phyloP scores from a whole-genome alignment of 805 yeast species.

The Zygosaccharomyces rouxii region DNA sequence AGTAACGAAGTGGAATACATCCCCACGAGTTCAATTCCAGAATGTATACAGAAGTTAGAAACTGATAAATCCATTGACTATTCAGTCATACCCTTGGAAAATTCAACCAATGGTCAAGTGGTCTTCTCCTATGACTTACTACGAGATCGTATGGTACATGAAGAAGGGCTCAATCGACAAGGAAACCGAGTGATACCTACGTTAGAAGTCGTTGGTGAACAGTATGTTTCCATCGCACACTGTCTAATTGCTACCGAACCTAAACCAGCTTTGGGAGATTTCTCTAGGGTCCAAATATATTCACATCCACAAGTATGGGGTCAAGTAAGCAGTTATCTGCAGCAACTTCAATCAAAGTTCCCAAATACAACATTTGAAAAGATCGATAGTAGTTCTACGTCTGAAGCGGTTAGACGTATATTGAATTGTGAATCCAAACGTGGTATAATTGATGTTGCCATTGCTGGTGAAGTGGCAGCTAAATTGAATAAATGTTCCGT shows the following conservation, averaged over 20 bases:
- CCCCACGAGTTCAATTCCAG: constrained; percentile 41
- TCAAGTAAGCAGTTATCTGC: constrained; percentile 63
- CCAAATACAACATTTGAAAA: constrained; percentile 38
- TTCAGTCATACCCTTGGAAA: constrained; percentile 86
- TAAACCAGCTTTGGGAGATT: constrained; percentile 38
- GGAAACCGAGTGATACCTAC: constrained; percentile 30
- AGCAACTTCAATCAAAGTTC: constrained; percentile 31
- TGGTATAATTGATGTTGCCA: constrained; percentile 50
- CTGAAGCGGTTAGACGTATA: constrained; percentile 60
- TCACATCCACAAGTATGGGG: constrained; percentile 99
- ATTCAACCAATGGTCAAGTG: constrained; percentile 93
- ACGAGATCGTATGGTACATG: constrained; percentile 50
- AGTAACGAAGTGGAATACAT: constrained; percentile 25
- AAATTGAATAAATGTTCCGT: constrained; percentile 55
- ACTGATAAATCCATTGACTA: constrained; percentile 47
- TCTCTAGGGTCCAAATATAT: constrained; percentile 54
- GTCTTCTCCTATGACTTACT: constrained; percentile 78
- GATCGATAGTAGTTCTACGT: constrained; percentile 74
- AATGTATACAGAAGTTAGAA: constrained; percentile 58
- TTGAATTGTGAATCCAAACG: constrained; percentile 18
- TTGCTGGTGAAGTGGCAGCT: constrained; percentile 69
- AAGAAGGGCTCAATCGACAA: not conserved
- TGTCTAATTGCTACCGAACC: constrained; percentile 46
- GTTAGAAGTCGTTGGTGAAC: constrained; percentile 66
- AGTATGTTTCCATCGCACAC: constrained; percentile 78